phyloP scores from a whole-genome alignment of 148 eudicot genomes.

The Heliamphora exappendiculata region DNA sequence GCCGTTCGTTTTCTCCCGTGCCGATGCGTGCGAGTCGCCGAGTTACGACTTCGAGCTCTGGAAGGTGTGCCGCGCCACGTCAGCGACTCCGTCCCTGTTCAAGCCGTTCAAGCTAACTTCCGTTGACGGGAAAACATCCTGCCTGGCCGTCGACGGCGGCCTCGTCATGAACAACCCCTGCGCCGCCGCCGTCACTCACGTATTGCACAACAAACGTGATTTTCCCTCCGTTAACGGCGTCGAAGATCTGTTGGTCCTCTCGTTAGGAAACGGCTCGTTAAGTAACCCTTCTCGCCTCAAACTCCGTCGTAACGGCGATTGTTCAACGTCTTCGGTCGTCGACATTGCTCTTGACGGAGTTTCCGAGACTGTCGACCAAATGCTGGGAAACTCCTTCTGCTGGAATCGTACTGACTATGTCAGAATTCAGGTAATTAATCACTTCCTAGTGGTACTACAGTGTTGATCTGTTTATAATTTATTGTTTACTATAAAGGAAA shows the following conservation, averaged over 20 bases:
- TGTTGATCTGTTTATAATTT: neutral
- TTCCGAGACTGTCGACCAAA: conserved; percentile 84
- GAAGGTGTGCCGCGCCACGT: conserved; percentile 58
- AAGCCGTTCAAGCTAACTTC: conserved; percentile 40
- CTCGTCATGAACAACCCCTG: conserved; percentile 62
- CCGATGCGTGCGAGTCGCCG: conserved; percentile 44
- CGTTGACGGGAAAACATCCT: conserved; percentile 36
- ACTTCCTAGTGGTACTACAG: neutral
- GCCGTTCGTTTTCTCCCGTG: conserved; percentile 70
- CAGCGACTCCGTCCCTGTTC: conserved; percentile 42
- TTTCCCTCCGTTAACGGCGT: conserved; percentile 57
- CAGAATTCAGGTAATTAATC: conserved; percentile 66
- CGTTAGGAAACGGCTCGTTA: conserved; percentile 47
- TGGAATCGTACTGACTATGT: conserved; percentile 81
- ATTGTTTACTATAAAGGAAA: neutral
- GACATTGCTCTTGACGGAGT: conserved; percentile 85
- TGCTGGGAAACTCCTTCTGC: conserved; percentile 78
- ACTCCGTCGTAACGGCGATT: conserved; percentile 32
- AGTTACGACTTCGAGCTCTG: conserved; percentile 52
- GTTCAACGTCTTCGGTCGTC: conserved; percentile 40
- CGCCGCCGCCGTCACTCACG: conserved; percentile 59
- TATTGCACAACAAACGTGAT: conserved; percentile 48
- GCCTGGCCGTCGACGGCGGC: conserved; percentile 57
- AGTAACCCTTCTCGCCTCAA: conserved; percentile 8
- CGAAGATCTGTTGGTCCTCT: conserved; percentile 47